phyloP scores from a whole-genome alignment of 2,329 filamentous ascomycete genomes.

The Penicillium sp. region DNA sequence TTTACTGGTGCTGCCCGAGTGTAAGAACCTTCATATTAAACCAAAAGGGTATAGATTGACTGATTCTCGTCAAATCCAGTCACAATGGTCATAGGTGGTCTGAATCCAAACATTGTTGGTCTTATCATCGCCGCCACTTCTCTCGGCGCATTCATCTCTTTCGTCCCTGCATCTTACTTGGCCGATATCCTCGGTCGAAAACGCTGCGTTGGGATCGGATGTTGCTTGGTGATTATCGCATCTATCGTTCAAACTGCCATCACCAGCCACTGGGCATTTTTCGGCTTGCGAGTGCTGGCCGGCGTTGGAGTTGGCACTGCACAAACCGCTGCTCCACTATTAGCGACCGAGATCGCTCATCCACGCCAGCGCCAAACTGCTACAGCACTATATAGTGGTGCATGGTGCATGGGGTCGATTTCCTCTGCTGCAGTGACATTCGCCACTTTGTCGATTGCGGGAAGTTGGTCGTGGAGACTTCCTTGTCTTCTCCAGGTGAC shows the following conservation, averaged over 20 bases:
- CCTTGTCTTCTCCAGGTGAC: constrained; percentile 53
- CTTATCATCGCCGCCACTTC: constrained; percentile 23
- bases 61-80: constrained; percentile 16
- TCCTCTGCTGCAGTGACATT: constrained; percentile 16
- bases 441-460: constrained; percentile 12
- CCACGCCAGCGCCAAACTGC: constrained; percentile 26
- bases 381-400: constrained; percentile 29
- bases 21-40: constrained; percentile 6
- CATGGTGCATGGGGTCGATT: constrained; percentile 23
- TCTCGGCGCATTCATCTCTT: constrained; percentile 18
- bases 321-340: constrained; percentile 27
- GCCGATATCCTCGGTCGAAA: constrained; percentile 44
- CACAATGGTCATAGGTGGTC: constrained; percentile 9
- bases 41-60: background rate
- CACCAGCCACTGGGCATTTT: constrained; percentile 20
- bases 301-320: constrained; percentile 37
- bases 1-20: constrained; percentile 20
- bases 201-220: constrained; percentile 41
- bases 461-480: constrained; percentile 49
- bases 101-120: constrained; percentile 15
- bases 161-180: constrained; percentile 21
- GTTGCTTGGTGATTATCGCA: constrained; percentile 25
- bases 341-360: constrained; percentile 28
- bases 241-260: constrained; percentile 23
- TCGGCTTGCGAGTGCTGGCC: constrained; percentile 27